Evolutionary conservation across 306 rosid genomes (phyloP).

Genomic region (Quercus alba): DNA sequence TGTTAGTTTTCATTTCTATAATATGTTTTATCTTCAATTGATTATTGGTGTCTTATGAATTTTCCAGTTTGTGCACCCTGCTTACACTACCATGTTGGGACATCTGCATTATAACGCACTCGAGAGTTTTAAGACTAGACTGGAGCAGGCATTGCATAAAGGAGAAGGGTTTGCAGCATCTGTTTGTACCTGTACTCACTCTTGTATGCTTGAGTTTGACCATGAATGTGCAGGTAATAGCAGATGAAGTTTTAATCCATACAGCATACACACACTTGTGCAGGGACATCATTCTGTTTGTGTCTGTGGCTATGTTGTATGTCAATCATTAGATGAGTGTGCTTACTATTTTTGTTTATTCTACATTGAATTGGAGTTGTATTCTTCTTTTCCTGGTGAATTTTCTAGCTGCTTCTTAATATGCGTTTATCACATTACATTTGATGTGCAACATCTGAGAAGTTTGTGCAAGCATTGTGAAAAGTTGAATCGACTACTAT

Average conservation of each 20-base stretch:
- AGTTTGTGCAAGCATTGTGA: background rate
- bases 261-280: background rate
- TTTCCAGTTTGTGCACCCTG: conserved; percentile 70
- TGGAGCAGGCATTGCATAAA: conserved; percentile 57
- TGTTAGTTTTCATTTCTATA: background rate
- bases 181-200: conserved; percentile 34
- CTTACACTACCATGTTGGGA: conserved; percentile 60
- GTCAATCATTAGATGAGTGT: background rate
- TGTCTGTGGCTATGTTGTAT: background rate
- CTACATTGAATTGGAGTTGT: background rate
- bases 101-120: conserved; percentile 59
- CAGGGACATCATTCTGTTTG: background rate
- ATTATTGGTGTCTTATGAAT: conserved; percentile 16
- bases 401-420: background rate
- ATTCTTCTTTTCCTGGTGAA: background rate
- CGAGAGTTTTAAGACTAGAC: conserved; percentile 53
- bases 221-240: conserved; percentile 66
- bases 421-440: background rate
- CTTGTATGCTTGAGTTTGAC: conserved; percentile 59
- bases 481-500: background rate
- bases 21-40: background rate
- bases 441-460: background rate
- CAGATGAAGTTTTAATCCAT: conserved; percentile 6
- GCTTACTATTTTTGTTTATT: background rate
- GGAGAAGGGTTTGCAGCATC: conserved; percentile 81